Evolutionary conservation across 495 filamentous ascomycete genomes (phyloP).

Genomic region (Penicillium malachiteum): DNA sequence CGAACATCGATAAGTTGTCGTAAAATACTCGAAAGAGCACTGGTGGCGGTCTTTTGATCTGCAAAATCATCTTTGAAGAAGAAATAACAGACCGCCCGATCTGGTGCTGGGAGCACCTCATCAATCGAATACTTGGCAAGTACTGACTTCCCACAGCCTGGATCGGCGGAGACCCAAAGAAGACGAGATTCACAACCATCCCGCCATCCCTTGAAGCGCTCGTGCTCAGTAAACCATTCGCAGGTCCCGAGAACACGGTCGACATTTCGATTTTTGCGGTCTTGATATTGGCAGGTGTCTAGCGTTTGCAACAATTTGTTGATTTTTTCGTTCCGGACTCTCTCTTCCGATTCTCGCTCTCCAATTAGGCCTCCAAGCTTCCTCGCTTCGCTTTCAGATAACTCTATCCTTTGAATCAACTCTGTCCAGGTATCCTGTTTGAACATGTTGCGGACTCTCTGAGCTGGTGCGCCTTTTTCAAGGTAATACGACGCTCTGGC

Average conservation of each 20-base stretch:
- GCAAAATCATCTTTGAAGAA: constrained; percentile 41
- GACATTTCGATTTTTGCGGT: constrained; percentile 27
- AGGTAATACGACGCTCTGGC: no score
- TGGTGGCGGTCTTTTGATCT: constrained; percentile 8
- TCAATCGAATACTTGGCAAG: constrained; percentile 33
- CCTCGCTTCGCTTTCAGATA: no score
- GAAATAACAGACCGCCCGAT: constrained; percentile 34
- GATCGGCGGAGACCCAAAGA: constrained; percentile 42
- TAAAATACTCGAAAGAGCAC: constrained; percentile 34
- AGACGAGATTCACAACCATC: constrained; percentile 22
- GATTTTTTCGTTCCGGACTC: no score
- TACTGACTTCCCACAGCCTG: constrained; percentile 45
- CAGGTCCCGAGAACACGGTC: constrained; percentile 26
- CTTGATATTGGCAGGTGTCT: no score
- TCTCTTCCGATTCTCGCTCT: no score
- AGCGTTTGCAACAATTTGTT: no score
- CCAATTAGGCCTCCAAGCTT: no score
- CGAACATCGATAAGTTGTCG: constrained; percentile 11
- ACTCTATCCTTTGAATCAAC: no score
- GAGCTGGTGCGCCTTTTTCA: no score
- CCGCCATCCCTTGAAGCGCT: constrained; percentile 30
- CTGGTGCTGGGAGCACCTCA: constrained; percentile 20
- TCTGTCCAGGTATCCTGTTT: no score
- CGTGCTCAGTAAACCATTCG: constrained; percentile 36
- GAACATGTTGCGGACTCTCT: no score